Evolutionary conservation across 2,329 filamentous ascomycete species (phyloP), one percentile per base, ranked within the genome.

Genomic region (Aspergillus thermomutatus): DNA sequence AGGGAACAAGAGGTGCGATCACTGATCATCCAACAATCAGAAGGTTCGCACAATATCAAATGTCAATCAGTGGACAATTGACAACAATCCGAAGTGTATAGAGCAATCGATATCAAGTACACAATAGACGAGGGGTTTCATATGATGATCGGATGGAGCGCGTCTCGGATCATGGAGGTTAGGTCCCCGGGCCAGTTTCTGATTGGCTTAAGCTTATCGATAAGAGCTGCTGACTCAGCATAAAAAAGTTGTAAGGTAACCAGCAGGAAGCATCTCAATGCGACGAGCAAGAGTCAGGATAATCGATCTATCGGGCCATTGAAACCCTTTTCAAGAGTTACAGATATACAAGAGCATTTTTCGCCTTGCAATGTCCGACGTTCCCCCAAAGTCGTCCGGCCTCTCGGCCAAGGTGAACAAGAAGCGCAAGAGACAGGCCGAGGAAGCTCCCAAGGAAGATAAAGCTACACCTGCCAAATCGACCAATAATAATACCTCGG

Each of bases 341-440:
- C 23, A 21, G 23, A 26, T 48, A 25, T 26, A 4, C 21, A 3
- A 26, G 6, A 17, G 1, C 1, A 19, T 6, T 48, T 8, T 11
- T 40, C 9, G 52, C 26, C n/a, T 37, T 37, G 23, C 43, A 46
- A 66, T 65, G 56, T 62, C 61, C 21, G 59, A 61, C 19, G 66
- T 68, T 49, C 52, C 49, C 27, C 26, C 56, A 3, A 54, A 59
- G n/a, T 50, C 62, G 3, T 64, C 67, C 43, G 65, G 66, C 2
- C 66, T 75, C n/a, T 62, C 71, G 28, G 60, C 63, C 46, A 72
- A 72, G 53, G 60, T 73, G 37, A 66, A 75, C 53, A 75, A 74
- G 60, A 76, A 76, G 66, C 73, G 74, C 62, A 75, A 73, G 66
- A 68, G 73, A 59, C 69, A 74, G 53, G 67, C 69, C 50, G 69